phyloP scores from a whole-genome alignment of 2,329 filamentous ascomycete genomes.

The Berkeleyomyces basicola region DNA sequence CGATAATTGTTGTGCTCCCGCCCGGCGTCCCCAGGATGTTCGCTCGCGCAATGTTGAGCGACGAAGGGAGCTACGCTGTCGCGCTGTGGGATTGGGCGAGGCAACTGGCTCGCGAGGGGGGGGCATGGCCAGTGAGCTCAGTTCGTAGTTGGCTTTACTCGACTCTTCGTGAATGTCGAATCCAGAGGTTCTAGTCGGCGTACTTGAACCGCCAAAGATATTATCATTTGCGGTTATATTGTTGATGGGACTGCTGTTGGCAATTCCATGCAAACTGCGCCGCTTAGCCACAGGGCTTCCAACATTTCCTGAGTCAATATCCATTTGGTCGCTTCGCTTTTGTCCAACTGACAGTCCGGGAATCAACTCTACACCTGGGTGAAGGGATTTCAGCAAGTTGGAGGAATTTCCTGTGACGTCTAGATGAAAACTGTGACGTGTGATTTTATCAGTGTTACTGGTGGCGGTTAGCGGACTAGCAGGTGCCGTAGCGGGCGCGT shows the following conservation, averaged over 20 bases:
- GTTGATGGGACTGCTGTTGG: constrained; percentile 19
- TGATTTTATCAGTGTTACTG: constrained; percentile 30
- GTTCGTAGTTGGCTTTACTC: constrained; percentile 33
- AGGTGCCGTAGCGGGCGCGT: constrained; percentile 18
- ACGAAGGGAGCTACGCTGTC: constrained; percentile 59
- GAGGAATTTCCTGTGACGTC: constrained; percentile 7
- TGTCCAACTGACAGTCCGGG: constrained; percentile 11
- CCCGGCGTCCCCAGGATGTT: constrained; percentile 43
- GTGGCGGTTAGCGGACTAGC: constrained; percentile 26
- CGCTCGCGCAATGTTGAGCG: constrained; percentile 69
- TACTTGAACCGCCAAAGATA: constrained; percentile 41
- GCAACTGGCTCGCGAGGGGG: constrained; percentile 25
- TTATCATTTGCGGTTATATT: constrained; percentile 39
- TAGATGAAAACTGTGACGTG: constrained; percentile 39
- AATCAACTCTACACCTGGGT: constrained; percentile 9
- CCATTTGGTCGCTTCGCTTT: constrained; percentile 87
- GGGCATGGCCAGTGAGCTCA: constrained; percentile 24
- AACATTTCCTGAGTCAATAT: constrained; percentile 58
- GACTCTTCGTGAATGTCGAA: constrained; percentile 24
- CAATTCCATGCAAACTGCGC: constrained; percentile 64
- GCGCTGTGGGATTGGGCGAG: constrained; percentile 39
- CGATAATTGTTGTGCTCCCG: constrained; percentile 30
- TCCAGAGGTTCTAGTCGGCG: constrained; percentile 2
- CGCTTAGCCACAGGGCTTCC: constrained; percentile 84
- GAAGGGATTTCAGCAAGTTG: neutral